Base-by-base conservation (phyloP, 768 basidiomycete species). In the Xerocomus brunneocitrinus region DNA sequence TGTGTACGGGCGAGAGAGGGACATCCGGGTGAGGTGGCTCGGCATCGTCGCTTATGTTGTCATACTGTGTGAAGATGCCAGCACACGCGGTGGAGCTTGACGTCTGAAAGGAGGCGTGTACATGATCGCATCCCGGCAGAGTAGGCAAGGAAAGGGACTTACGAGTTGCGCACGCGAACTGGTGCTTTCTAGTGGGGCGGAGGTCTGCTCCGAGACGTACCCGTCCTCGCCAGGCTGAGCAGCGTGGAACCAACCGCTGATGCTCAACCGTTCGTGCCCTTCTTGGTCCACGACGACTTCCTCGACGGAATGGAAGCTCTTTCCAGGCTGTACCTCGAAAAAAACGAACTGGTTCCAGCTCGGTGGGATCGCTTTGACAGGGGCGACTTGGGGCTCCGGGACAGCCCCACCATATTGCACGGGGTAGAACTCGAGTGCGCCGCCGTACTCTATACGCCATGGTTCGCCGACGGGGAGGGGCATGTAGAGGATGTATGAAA, bases 401-500 rank as follows among this genome's bases (percentile, higher is more conserved):
- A 60, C 86, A 35, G 81, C 82, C 32, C 75, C 73, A n/a, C 78
- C 80, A 0, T 54, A 41, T 50, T 76, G 74, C 14, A 81, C 83
- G 3, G 94, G 92, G 69, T 95, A 98, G 19, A 98, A 80, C 69
- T 98, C 95, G 42, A 98, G 79, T 3, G 94, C 89, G 27, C 95
- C 95, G 32, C 95, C 95, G 84, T 89, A 97, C 56, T 89, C 85
- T 41, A 82, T 79, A 65, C 87, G 80, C 95, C 95, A 98, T 43
- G 82, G 76, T 55, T 83, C 76, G 62, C 79, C 79, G 67, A 77
- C 71, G 27, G 87, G 85, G 58, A 87, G 78, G 19, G 95, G 95
- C 79, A 98, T 89, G 73, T 98, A 98, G 46, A 98, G 84, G 72
- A 98, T 95, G 75, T 95, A 98, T 1, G 91, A 95, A 49, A 98